A percentile compares a stretch with the other conserved stretches of the same genome.
These are phyloP conservation scores for Trifolium repens DNA, from an alignment of 306 rosid species.

Conservation along the genomic window DNA sequence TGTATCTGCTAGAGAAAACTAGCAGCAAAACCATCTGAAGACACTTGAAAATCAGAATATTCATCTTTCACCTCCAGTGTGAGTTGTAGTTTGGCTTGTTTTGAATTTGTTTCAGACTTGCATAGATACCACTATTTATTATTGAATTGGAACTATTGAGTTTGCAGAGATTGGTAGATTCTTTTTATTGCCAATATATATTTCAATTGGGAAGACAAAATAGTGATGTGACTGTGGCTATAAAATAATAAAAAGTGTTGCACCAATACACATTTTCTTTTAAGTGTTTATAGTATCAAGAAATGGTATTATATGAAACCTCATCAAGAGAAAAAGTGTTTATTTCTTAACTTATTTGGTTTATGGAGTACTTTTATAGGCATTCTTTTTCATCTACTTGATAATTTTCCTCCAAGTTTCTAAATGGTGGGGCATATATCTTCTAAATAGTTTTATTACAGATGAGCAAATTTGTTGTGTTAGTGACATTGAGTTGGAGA, in stretches of 20 bases:
- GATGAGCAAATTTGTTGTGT: constrained; percentile 2
- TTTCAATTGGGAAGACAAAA: neutral
- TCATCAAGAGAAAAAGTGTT: neutral
- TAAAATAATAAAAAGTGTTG: neutral
- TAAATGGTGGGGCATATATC: neutral
- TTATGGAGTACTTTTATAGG: neutral
- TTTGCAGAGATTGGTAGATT: constrained; percentile 14
- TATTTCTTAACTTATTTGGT: constrained; percentile 5
- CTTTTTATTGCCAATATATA: constrained; percentile 1
- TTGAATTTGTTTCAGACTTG: constrained; percentile 36
- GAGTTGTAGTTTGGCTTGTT: constrained; percentile 33
- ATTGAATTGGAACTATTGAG: constrained; percentile 15
- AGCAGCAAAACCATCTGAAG: constrained; percentile 52
- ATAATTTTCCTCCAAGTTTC: neutral
- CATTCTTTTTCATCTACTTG: neutral
- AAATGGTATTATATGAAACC: neutral
- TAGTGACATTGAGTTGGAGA: constrained; percentile 7
- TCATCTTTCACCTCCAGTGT: constrained; percentile 33
- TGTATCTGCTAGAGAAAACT: constrained; percentile 35
- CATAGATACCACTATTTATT: constrained; percentile 44
- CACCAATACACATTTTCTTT: neutral
- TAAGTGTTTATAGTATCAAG: neutral
- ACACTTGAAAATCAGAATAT: constrained; percentile 46
- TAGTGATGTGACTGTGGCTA: constrained; percentile 19
- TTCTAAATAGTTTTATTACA: neutral